A percentile compares a stretch with the other conserved stretches of the same genome.
Conservation (phyloP, 306 rosid genomes). For the Trifolium pratense region DNA sequence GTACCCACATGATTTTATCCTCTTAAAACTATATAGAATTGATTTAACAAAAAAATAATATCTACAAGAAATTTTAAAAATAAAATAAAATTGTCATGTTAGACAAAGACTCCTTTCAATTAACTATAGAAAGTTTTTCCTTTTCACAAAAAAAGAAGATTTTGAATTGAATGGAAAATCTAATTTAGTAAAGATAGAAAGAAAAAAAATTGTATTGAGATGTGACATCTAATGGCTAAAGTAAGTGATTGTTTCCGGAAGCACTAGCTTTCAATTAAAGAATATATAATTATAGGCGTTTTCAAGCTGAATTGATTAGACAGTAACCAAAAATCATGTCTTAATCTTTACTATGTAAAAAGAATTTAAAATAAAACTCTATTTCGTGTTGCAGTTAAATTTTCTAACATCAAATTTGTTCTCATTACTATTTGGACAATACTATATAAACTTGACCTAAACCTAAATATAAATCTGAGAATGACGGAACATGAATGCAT, state of each 20-base stretch:
- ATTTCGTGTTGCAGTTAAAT: background rate
- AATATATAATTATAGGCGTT: background rate
- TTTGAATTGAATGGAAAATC: background rate
- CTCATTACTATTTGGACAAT: background rate
- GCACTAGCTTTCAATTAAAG: slow-evolving; percentile 39
- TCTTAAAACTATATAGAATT: background rate
- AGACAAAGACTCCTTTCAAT: background rate
- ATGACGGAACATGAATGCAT: background rate
- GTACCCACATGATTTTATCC: background rate
- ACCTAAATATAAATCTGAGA: background rate
- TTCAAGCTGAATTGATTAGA: slow-evolving; percentile 9
- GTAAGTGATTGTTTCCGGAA: slow-evolving; percentile 30
- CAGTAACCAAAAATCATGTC: slow-evolving; percentile 8
- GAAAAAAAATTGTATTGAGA: background rate
- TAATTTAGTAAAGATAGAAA: background rate
- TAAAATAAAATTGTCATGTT: background rate
- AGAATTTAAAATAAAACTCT: slow-evolving; percentile 13
- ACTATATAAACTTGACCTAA: background rate
- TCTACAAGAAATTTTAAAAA: background rate
- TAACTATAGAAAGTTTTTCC: background rate
- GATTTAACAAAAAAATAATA: background rate
- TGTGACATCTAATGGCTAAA: slow-evolving; percentile 43
- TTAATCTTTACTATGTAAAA: background rate
- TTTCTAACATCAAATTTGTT: background rate
- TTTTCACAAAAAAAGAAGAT: background rate